phyloP scores from a whole-genome alignment of 1,284 basidiomycete species.

The Austroboletus rostrupii region DNA sequence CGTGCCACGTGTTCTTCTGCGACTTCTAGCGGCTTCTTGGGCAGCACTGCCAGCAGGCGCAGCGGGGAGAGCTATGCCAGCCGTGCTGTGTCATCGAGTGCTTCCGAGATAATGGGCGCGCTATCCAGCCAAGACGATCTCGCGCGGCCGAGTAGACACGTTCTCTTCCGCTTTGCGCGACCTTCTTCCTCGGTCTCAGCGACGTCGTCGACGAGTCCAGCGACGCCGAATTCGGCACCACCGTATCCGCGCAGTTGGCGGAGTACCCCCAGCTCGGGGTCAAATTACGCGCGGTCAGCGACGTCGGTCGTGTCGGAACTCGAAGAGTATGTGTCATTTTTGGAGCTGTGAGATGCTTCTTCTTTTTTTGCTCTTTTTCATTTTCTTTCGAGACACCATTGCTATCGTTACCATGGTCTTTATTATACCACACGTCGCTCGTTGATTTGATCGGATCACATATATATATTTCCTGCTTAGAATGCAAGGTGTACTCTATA shows the following conservation, averaged over 20 bases:
- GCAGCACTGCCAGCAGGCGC: neutral
- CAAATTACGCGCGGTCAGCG: neutral
- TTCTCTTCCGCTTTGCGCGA: neutral
- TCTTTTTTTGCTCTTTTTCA: neutral
- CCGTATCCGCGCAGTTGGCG: neutral
- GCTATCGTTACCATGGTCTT: neutral
- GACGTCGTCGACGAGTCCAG: neutral
- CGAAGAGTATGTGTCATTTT: constrained; percentile 27
- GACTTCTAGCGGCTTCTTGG: neutral
- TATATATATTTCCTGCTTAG: neutral
- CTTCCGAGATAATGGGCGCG: neutral
- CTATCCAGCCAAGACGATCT: neutral
- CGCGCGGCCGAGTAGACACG: neutral
- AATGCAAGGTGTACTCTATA: neutral
- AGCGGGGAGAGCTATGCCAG: constrained; percentile 4
- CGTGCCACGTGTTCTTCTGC: constrained; percentile 16
- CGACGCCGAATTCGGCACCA: neutral
- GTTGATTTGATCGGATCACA: neutral
- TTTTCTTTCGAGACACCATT: no score
- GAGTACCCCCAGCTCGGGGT: neutral
- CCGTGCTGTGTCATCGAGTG: neutral
- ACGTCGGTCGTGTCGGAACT: constrained; percentile 15
- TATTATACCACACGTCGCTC: no score
- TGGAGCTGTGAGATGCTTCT: constrained; percentile 20
- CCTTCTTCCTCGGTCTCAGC: neutral